Base-by-base conservation (phyloP, 768 basidiomycete species). In the Pleurotus ostreatus region DNA sequence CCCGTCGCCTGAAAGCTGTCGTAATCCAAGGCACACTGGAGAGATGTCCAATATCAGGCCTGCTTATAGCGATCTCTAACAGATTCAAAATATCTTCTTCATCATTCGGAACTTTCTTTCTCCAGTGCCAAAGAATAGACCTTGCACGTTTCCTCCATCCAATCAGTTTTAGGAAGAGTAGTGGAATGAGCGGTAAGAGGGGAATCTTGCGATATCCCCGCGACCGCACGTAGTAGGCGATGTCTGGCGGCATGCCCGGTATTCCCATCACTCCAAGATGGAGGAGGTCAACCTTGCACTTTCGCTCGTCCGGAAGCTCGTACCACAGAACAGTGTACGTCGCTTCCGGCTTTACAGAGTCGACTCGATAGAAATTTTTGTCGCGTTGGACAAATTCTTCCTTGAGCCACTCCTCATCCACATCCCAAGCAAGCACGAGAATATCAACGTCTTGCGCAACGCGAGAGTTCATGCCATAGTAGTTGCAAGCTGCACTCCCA, bases 131-230 rank as follows among this genome's bases (percentile, higher is more conserved):
- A 40, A 71, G 66, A 2, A 22, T 9, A 23, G 74, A 70, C 2
- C 54, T 61, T 7, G 68, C 61, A 58, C 78, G 76, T 59, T 78
- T 72, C 37, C 62, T 58, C 78, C 78, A 78, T 1, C 69, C 76
- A 46, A 72, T 67, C 7, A 79, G 58, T 57, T 78, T 79, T 41
- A 78, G 58, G 12, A 77, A 62, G 2, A 78, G 63, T 13, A 78
- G 62, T 2, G 68, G 62, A 2, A 75, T 59, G 47, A 77, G 68
- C 0, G 76, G 77, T 56, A 71, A 65, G 1, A 77, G 61, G 0
- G 76, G 77, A 13, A 67, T n/a, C 5, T 44, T 11, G 30, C 30
- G 30, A 16, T 16, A 44, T 6, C 20, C 6, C 20, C 15, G 41
- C 8, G 41, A 22, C 15, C 2, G n/a, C 2, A 11, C 20, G 13